phyloP scores from a whole-genome alignment of 2,329 filamentous ascomycete species.

The Talaromyces sp. region DNA sequence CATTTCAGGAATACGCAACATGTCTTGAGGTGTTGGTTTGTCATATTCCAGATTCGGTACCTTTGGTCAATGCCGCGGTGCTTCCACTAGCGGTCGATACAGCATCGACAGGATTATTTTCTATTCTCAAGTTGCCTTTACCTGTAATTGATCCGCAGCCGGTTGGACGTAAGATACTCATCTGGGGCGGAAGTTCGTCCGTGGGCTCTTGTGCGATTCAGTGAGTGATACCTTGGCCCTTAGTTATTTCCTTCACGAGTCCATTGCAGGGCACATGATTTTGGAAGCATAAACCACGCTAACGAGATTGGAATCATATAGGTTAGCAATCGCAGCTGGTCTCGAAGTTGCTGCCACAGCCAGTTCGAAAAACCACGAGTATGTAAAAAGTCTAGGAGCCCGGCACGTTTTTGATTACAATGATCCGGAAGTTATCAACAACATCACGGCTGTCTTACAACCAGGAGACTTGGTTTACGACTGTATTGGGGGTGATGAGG shows the following conservation, averaged over 20 bases:
- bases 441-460: slow-evolving; percentile 27
- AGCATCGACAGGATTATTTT: slow-evolving; percentile 30
- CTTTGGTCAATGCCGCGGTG: slow-evolving; percentile 39
- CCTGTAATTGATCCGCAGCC: slow-evolving; percentile 19
- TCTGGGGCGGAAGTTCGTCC: slow-evolving; percentile 43
- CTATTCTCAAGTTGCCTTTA: slow-evolving; percentile 34
- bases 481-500: slow-evolving; percentile 30
- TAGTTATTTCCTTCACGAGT: background rate
- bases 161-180: slow-evolving; percentile 29
- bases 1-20: slow-evolving; percentile 7
- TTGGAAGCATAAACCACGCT: background rate
- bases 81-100: slow-evolving; percentile 37
- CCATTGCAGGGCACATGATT: background rate
- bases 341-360: slow-evolving; percentile 38
- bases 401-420: slow-evolving; percentile 41
- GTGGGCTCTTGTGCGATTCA: slow-evolving; percentile 12
- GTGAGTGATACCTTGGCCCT: slow-evolving; percentile 28
- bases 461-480: slow-evolving; percentile 7
- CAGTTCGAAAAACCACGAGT: slow-evolving; percentile 31
- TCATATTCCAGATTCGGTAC: slow-evolving; percentile 31
- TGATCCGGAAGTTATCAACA: slow-evolving; percentile 33
- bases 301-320: slow-evolving; percentile 11
- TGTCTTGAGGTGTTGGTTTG: slow-evolving; percentile 8
- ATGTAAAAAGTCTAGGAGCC: slow-evolving; percentile 34
- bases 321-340: slow-evolving; percentile 32